These are phyloP conservation scores for Monosporascus sp. DNA, from an alignment of 2,329 filamentous ascomycete species.

Conservation along the genomic window DNA sequence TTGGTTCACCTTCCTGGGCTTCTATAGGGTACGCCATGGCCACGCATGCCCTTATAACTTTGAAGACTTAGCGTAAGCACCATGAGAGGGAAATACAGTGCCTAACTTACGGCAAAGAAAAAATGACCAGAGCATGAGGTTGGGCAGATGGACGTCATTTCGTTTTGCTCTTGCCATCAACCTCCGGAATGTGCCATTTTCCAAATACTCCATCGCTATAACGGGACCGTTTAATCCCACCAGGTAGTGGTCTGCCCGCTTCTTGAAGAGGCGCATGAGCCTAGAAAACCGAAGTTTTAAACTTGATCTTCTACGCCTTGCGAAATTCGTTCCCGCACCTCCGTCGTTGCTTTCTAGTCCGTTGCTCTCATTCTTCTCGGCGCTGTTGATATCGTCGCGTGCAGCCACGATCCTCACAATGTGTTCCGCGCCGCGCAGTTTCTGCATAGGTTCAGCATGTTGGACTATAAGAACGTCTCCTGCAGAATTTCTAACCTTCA, in stretches of 20 bases:
- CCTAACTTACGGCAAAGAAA: constrained; percentile 1
- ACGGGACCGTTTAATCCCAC: neutral
- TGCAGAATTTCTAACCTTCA: neutral
- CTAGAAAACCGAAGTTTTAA: too few relatives aligned
- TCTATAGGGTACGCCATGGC: neutral
- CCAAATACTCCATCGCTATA: neutral
- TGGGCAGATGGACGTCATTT: neutral
- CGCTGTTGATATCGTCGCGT: neutral
- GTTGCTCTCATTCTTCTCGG: neutral
- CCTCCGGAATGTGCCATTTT: neutral
- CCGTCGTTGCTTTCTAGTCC: neutral
- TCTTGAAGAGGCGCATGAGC: neutral
- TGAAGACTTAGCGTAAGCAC: neutral
- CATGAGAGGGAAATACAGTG: neutral
- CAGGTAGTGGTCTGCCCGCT: neutral
- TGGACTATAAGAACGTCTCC: neutral
- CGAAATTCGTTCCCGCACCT: too few relatives aligned
- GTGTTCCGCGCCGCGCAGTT: neutral
- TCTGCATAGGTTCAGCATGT: neutral
- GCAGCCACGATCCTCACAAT: neutral
- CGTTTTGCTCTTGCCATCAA: neutral
- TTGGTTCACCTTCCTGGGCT: neutral
- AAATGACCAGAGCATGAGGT: neutral
- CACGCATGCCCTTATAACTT: neutral
- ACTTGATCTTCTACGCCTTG: too few relatives aligned